These are phyloP conservation scores for Rhodotorula sphaerocarpa DNA, from an alignment of 768 basidiomycete genomes.

Conservation along the genomic window DNA sequence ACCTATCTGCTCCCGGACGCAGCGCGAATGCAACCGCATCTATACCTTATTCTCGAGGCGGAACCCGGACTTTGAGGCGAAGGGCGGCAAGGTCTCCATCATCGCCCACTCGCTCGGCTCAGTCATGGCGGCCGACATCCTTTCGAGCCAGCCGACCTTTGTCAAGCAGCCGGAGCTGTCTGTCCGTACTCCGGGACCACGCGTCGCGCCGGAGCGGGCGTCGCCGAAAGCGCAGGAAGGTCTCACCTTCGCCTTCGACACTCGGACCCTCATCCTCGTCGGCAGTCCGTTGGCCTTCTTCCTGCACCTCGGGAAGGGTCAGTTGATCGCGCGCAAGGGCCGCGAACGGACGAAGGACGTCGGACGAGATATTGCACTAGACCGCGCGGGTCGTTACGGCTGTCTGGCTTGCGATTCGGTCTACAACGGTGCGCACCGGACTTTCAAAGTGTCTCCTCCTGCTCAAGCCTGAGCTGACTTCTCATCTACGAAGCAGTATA, in stretches of 20 bases:
- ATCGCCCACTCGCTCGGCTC: slow-evolving; percentile 37
- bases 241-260: slow-evolving; percentile 35
- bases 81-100: slow-evolving; percentile 35
- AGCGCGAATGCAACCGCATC: slow-evolving; percentile 37
- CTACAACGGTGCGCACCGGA: slow-evolving; percentile 22
- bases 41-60: slow-evolving; percentile 37
- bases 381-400: slow-evolving; percentile 33
- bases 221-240: neutral
- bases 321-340: slow-evolving; percentile 36
- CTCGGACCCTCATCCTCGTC: slow-evolving; percentile 32
- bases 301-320: slow-evolving; percentile 35
- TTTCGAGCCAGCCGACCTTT: slow-evolving; percentile 33
- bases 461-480: neutral
- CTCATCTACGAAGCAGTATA: slow-evolving; percentile 16
- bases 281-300: slow-evolving; percentile 36
- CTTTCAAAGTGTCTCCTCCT: neutral
- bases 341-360: slow-evolving; percentile 31
- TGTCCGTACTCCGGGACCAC: neutral
- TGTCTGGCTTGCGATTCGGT: slow-evolving; percentile 26
- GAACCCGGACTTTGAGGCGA: slow-evolving; percentile 34
- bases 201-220: neutral
- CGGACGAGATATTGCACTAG: slow-evolving; percentile 32
- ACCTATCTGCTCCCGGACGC: neutral
- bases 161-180: slow-evolving; percentile 15
- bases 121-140: slow-evolving; percentile 36